These are phyloP conservation scores for Fusarium ramigenum DNA, from an alignment of 2,329 filamentous ascomycete species.

Conservation along the genomic window DNA sequence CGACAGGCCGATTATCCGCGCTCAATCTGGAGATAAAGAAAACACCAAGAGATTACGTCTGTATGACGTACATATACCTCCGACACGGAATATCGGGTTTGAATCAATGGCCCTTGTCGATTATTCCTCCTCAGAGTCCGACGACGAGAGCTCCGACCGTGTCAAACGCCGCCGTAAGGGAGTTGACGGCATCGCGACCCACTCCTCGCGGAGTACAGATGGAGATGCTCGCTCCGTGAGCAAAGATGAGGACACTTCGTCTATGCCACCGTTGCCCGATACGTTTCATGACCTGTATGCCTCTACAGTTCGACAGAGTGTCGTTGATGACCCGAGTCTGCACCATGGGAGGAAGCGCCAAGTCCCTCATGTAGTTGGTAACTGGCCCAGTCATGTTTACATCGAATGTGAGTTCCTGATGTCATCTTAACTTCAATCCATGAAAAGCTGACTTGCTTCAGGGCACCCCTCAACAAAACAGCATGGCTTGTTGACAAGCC, in stretches of 20 bases:
- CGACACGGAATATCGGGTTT: neutral
- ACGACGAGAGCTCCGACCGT: conserved; percentile 44
- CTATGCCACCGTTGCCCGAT: conserved; percentile 78
- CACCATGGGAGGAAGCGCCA: conserved; percentile 86
- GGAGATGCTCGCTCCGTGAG: conserved; percentile 2
- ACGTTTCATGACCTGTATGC: conserved; percentile 92
- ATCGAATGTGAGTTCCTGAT: conserved; percentile 78
- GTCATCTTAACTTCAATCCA: neutral
- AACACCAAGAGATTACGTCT: neutral
- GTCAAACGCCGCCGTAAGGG: conserved; percentile 50
- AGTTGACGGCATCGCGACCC: conserved; percentile 32
- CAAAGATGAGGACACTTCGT: conserved; percentile 24
- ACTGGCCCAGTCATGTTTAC: conserved; percentile 94
- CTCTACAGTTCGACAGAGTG: conserved; percentile 78
- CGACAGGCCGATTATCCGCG: neutral
- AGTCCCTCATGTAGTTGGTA: conserved; percentile 84
- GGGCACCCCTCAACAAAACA: conserved; percentile 64
- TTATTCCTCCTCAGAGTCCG: conserved; percentile 56
- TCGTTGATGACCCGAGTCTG: conserved; percentile 81
- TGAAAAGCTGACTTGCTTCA: conserved; percentile 41
- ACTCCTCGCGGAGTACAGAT: conserved; percentile 15
- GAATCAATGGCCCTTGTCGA: conserved; percentile 68
- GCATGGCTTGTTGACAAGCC: conserved; percentile 55
- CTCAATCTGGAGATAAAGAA: neutral
- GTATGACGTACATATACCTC: conserved; percentile 1